A percentile compares a stretch with the other conserved stretches of the same genome.
Evolutionary conservation across 2,329 filamentous ascomycete genomes (phyloP).

Genomic region (Juglanconis juglandina): DNA sequence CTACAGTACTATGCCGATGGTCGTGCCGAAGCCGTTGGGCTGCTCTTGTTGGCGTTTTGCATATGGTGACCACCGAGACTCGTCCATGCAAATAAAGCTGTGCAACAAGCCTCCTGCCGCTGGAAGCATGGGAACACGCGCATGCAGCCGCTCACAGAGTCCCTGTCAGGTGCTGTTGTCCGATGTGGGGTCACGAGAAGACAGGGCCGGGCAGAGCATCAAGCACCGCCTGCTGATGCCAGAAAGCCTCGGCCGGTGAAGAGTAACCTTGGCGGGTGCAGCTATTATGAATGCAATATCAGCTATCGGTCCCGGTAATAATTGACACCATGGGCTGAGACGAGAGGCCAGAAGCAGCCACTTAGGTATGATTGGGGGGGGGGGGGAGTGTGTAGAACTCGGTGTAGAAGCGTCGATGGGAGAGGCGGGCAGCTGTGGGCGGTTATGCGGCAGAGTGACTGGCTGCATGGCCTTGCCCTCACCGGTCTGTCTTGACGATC

Average conservation of each 20-base stretch:
- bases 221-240: slow-evolving; percentile 5
- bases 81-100: background rate
- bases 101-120: background rate
- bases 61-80: background rate
- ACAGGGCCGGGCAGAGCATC: slow-evolving; percentile 4
- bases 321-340: slow-evolving; percentile 8
- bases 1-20: background rate
- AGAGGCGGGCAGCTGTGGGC: slow-evolving; percentile 15
- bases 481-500: slow-evolving; percentile 15
- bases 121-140: background rate
- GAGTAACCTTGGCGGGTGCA: slow-evolving; percentile 6
- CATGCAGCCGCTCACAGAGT: slow-evolving; percentile 1
- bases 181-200: slow-evolving; percentile 12
- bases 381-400: slow-evolving; percentile 4
- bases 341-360: background rate
- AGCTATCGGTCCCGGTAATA: slow-evolving; percentile 8
- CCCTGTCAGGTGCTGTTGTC: slow-evolving; percentile 4
- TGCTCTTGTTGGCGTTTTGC: background rate
- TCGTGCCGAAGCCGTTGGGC: background rate
- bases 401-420: slow-evolving; percentile 12
- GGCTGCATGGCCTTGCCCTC: slow-evolving; percentile 5
- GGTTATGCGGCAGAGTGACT: slow-evolving; percentile 11
- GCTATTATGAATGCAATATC: slow-evolving; percentile 15
- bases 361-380: slow-evolving; percentile 3
- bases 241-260: slow-evolving; percentile 13